These are phyloP conservation scores for Phytophthora fragariaefolia DNA, from an alignment of 352 stramenopile species.

Conservation along the genomic window DNA sequence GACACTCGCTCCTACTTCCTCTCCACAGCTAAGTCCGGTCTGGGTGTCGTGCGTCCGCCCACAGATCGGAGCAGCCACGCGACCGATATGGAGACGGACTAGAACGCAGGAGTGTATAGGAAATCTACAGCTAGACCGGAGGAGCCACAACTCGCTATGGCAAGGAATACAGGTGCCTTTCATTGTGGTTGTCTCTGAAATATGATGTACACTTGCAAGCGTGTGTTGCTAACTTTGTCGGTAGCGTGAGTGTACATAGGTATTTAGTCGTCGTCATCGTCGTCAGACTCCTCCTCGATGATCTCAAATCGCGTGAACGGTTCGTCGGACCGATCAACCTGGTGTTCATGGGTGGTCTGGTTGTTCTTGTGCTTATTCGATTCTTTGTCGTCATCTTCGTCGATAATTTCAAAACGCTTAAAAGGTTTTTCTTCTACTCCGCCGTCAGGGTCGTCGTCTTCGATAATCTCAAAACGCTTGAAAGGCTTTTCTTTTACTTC, in stretches of 20 bases:
- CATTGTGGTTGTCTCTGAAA: conserved; percentile 16
- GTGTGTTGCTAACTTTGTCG: not conserved
- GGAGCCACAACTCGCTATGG: conserved; percentile 3
- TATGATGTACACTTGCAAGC: not conserved
- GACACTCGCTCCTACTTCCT: conserved; percentile 89
- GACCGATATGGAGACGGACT: conserved; percentile 58
- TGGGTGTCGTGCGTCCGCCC: conserved; percentile 64
- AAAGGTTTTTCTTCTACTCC: conserved; percentile 46
- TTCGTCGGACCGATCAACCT: conserved; percentile 23
- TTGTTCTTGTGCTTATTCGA: conserved; percentile 15
- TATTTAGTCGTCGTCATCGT: conserved; percentile 40
- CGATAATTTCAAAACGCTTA: conserved; percentile 78
- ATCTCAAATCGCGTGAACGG: conserved; percentile 74
- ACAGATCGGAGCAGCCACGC: conserved; percentile 41
- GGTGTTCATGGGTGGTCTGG: conserved; percentile 14
- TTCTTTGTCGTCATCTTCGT: conserved; percentile 35
- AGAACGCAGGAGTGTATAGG: conserved; percentile 37
- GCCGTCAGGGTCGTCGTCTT: conserved; percentile 23
- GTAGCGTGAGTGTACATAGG: not conserved
- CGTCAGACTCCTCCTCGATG: conserved; percentile 51
- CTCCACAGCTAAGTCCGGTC: conserved; percentile 71
- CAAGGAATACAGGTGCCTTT: conserved; percentile 21
- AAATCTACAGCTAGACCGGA: conserved; percentile 4
- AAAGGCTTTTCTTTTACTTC: conserved; percentile 27
- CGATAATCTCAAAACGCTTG: conserved; percentile 79